These are phyloP conservation scores for Phytophthora ohioensis DNA, from an alignment of 352 stramenopile genomes.

Conservation along the genomic window DNA sequence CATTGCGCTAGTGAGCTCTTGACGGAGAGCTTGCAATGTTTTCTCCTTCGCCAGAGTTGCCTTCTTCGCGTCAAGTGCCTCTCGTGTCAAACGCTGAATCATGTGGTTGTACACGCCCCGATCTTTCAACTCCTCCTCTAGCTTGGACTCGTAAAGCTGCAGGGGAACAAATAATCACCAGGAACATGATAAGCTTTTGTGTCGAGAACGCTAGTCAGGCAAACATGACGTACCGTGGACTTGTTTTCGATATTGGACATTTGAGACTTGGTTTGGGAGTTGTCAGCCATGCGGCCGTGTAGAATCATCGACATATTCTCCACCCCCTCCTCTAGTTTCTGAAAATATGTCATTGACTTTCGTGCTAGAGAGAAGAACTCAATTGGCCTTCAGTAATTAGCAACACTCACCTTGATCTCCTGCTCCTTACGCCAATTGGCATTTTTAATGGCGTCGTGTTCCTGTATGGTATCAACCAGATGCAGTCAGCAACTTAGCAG, in stretches of 20 bases:
- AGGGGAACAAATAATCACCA: background rate
- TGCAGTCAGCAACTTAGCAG: background rate
- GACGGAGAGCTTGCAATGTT: slow-evolving; percentile 56
- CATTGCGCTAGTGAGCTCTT: slow-evolving; percentile 66
- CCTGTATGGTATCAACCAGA: slow-evolving; percentile 37
- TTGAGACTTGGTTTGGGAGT: slow-evolving; percentile 64
- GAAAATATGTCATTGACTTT: background rate
- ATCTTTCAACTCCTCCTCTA: slow-evolving; percentile 78
- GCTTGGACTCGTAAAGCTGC: slow-evolving; percentile 80
- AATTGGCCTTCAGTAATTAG: background rate
- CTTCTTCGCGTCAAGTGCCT: slow-evolving; percentile 75
- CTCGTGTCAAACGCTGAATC: slow-evolving; percentile 75
- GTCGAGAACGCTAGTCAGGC: background rate
- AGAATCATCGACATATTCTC: slow-evolving; percentile 78
- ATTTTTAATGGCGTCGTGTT: slow-evolving; percentile 73
- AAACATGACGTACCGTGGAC: slow-evolving; percentile 51
- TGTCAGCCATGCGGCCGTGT: slow-evolving; percentile 67
- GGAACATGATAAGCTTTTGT: no score
- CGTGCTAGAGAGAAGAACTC: background rate
- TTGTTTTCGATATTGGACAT: slow-evolving; percentile 83
- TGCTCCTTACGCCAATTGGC: slow-evolving; percentile 73
- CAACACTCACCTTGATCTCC: slow-evolving; percentile 62
- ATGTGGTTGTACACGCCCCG: slow-evolving; percentile 85
- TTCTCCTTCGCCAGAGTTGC: slow-evolving; percentile 71
- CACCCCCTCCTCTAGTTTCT: slow-evolving; percentile 84